Conservation (phyloP, 1,139 yeast genomes). For the Cylindricascospora bacillispora region DNA sequence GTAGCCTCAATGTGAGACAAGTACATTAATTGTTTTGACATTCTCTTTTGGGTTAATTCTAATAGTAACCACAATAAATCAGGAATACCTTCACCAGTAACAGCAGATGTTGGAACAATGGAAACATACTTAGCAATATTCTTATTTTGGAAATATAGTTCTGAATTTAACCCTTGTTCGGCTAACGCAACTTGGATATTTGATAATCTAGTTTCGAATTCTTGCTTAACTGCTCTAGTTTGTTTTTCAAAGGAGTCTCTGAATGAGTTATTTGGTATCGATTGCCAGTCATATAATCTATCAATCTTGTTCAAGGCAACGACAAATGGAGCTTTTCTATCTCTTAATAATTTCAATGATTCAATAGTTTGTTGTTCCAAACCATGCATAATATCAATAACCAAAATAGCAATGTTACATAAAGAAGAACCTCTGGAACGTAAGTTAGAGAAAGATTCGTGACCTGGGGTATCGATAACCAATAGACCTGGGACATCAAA, state of each 20-base stretch:
- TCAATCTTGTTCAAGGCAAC: slow-evolving; percentile 96
- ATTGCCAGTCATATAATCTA: slow-evolving; percentile 91
- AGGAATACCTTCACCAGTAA: slow-evolving; percentile 99
- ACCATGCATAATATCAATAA: slow-evolving; percentile 98
- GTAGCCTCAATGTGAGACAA: slow-evolving; percentile 85
- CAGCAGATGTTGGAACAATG: slow-evolving; percentile 96
- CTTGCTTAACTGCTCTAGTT: slow-evolving; percentile 73
- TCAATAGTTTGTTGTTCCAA: slow-evolving; percentile 95
- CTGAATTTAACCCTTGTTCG: slow-evolving; percentile 97
- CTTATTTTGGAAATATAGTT: slow-evolving; percentile 87
- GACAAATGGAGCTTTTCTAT: slow-evolving; percentile 93
- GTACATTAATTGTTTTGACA: slow-evolving; percentile 98
- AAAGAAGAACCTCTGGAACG: slow-evolving; percentile 98
- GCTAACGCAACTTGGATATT: slow-evolving; percentile 84
- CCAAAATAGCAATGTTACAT: slow-evolving; percentile 97
- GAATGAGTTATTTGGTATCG: slow-evolving; percentile 84
- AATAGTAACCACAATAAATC: slow-evolving; percentile 92
- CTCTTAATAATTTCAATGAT: slow-evolving; percentile 81
- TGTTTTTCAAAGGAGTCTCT: slow-evolving; percentile 85
- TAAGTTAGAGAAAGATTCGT: slow-evolving; percentile 95
- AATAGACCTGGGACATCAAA: slow-evolving; percentile 95
- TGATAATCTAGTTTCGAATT: slow-evolving; percentile 77
- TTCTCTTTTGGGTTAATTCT: slow-evolving; percentile 94
- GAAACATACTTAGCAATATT: slow-evolving; percentile 89
- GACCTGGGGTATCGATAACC: slow-evolving; percentile 98